Evolutionary conservation across 495 filamentous ascomycete species (phyloP), one percentile per base, ranked within the genome.

Genomic region (Parathielavia appendiculata): DNA sequence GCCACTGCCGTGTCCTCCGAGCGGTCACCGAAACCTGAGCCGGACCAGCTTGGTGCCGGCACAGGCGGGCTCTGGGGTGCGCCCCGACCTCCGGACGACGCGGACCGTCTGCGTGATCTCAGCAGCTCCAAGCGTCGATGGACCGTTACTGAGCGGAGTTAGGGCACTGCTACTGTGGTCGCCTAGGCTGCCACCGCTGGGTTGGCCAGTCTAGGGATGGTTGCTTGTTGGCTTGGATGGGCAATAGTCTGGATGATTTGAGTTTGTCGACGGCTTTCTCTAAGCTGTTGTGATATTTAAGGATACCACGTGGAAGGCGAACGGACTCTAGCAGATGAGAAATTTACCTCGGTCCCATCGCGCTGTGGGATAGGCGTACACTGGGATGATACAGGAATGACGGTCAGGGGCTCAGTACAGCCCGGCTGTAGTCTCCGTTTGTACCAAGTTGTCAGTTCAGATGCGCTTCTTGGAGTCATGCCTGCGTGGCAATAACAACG

Each of bases 61-160:
- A 61, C 46, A 10, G 65, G 66, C 13, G 74, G 74, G 1, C 67
- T 78, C 0, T 77, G 75, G 75, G 72, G 71, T 32, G 32, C 56
- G 0, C 69, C 70, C 0, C 61, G 62, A 40, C 71, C 69, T 17
- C 68, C 71, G 0, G 71, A 69, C 41, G 70, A 76, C 14, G 73
- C 68, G 0, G 74, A 77, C 22, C 51, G 57, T 16, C 48, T 65
- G 14, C 64, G 73, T 11, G 75, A 78, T 51, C 51, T 72, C 11
- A 74, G 57, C 32, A 63, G 64, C 1, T 64, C 64, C 4, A 79
- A 79, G 59, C 63, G 76, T 51, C 68, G 75, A 46, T 79, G 76
- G 76, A 75, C 75, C 0, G 73, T 77, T 11, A 76, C 69, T 8
- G 75, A 78, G 44, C 66, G 69, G 14, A 55, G 51, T 43, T 67